Conservation (phyloP, 805 yeast genomes). For the Sungouiozyma ichnusensis region DNA sequence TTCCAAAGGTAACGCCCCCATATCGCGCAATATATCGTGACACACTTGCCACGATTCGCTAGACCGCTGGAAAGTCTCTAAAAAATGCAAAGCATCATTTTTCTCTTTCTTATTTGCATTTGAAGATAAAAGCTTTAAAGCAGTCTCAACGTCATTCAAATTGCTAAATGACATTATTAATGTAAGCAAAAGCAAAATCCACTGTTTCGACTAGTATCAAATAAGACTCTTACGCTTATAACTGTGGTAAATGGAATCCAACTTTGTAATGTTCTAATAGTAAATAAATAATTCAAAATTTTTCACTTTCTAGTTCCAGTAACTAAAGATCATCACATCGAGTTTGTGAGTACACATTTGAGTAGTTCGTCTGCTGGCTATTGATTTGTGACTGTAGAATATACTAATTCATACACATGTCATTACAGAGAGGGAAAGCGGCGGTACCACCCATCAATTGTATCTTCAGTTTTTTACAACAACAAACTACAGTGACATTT, state of each 20-base stretch:
- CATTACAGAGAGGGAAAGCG: conserved; percentile 13
- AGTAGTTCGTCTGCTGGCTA: too few species aligned
- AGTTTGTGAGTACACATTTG: too few species aligned
- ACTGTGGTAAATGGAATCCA: too few species aligned
- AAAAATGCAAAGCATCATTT: conserved; percentile 39
- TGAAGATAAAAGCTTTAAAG: conserved; percentile 25
- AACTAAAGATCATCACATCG: too few species aligned
- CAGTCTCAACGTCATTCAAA: conserved; percentile 13
- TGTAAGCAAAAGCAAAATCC: too few species aligned
- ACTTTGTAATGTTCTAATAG: background rate
- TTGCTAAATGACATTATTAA: background rate
- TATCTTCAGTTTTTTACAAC: conserved; percentile 77
- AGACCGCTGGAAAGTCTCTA: conserved; percentile 79
- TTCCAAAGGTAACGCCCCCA: conserved; percentile 35
- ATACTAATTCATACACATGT: conserved; percentile 15
- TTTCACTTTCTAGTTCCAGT: background rate
- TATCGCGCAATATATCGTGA: conserved; percentile 39
- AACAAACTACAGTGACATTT: conserved; percentile 65
- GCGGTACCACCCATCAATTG: conserved; percentile 88
- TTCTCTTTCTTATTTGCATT: conserved; percentile 24
- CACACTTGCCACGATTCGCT: conserved; percentile 69
- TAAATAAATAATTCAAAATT: background rate
- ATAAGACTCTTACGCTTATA: too few species aligned
- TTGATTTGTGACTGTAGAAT: too few species aligned
- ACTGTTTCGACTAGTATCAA: too few species aligned